A percentile compares a stretch with the other conserved stretches of the same genome.
Evolutionary conservation across 192 early-diverging fungal species (phyloP).

Genomic region (Entrophospora sp.): DNA sequence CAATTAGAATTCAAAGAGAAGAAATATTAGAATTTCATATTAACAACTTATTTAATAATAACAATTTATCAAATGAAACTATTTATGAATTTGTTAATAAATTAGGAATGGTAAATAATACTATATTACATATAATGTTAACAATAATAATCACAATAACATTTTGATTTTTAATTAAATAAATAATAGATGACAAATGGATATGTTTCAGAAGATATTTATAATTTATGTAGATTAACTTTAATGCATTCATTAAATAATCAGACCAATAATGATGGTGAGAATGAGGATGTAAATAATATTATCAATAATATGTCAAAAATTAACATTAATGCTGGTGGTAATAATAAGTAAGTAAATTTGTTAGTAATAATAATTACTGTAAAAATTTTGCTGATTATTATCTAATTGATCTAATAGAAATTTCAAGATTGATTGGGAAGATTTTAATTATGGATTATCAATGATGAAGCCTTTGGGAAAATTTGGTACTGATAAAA

Average conservation of each 20-base stretch:
- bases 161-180: neutral
- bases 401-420: too few species aligned
- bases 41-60: neutral
- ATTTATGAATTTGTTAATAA: slow-evolving; percentile 18
- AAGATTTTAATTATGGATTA: slow-evolving; percentile 48
- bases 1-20: neutral
- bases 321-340: neutral
- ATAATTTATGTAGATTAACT: slow-evolving; percentile 31
- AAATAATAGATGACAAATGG: slow-evolving; percentile 46
- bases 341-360: neutral
- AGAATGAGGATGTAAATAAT: neutral
- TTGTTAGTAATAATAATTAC: neutral
- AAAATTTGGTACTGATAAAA: slow-evolving; percentile 50
- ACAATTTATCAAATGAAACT: slow-evolving; percentile 16
- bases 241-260: slow-evolving; percentile 21
- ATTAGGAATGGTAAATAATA: slow-evolving; percentile 11
- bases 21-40: neutral
- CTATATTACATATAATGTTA: slow-evolving; percentile 6
- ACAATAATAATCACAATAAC: slow-evolving; percentile 6
- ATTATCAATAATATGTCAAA: neutral
- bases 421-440: slow-evolving; percentile 12
- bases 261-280: neutral
- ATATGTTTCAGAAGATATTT: slow-evolving; percentile 48
- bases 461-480: slow-evolving; percentile 54
- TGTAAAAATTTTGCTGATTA: neutral